Base-by-base conservation (phyloP, 139 green algal genomes). In the Nannochloris sp. region DNA sequence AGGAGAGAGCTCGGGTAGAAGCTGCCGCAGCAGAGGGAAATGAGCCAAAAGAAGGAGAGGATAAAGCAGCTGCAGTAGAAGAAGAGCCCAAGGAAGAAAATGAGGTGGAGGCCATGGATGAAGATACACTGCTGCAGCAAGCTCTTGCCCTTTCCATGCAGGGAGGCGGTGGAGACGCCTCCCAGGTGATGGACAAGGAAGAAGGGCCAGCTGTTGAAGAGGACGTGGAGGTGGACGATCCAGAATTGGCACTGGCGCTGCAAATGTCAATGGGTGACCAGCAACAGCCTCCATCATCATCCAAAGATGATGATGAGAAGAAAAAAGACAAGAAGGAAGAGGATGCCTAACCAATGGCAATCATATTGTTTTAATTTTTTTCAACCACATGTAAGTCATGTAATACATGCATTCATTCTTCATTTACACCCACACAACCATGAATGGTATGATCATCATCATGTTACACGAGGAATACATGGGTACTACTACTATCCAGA, bases 141-240 rank as follows among this genome's bases (percentile, higher is more conserved):
- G 86, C 86, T 44, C 78, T 98, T 48, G 91, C 89, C 4, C 90
- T 98, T 82, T 96, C 88, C 3, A 96, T 97, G 90, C 60, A 70
- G 36, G 62, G 57, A 44, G 4, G 11, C 16, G 15, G n/a, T 5
- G 27, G 37, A 4, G 12, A 29, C 0, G 23, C n/a, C 6, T 0
- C 18, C 23, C 3, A 21, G 23, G 19, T 9, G 21, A 44, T 21
- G 19, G 55, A 58, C 15, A 34, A 29, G 23, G 50, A 58, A 15
- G 21, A 18, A 34, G 25, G 7, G 4, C 1, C 14, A 3, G 43
- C 8, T 7, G 2, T 37, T 31, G 25, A 51, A 6, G 61, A 60
- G 4, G 18, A 53, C 5, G 23, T 75, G 27, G 62, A 71, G 12
- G 53, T 71, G 48, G 70, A 76, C 11, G 70, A 77, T 46, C 70